phyloP scores from a whole-genome alignment of 106 monocot genomes.

The Alisma plantagoaquatica region DNA sequence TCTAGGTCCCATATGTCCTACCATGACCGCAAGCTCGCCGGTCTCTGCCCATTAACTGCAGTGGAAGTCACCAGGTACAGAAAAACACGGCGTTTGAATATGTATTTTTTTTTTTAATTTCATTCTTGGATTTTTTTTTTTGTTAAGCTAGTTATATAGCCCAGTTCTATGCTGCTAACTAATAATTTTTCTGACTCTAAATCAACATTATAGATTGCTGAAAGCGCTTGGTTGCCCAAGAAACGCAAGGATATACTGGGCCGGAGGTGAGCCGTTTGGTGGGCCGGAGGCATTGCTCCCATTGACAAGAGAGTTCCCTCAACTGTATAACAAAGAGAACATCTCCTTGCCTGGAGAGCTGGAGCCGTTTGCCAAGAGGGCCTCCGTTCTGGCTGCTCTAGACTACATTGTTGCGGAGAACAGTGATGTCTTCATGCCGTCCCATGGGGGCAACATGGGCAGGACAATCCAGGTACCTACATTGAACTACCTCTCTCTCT shows the following conservation, averaged over 20 bases:
- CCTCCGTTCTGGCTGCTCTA: slow-evolving; percentile 77
- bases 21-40: slow-evolving; percentile 76
- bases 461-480: slow-evolving; percentile 38
- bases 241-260: slow-evolving; percentile 76
- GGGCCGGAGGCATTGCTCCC: slow-evolving; percentile 45
- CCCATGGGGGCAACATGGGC: slow-evolving; percentile 92
- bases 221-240: slow-evolving; percentile 72
- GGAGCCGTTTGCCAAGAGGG: slow-evolving; percentile 40
- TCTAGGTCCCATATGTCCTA: slow-evolving; percentile 76
- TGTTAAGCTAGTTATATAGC: no score
- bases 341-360: slow-evolving; percentile 57
- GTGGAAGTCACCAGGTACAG: slow-evolving; percentile 61
- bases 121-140: neutral
- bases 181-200: neutral
- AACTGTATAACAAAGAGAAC: slow-evolving; percentile 66
- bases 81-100: neutral
- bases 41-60: slow-evolving; percentile 73
- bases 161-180: neutral
- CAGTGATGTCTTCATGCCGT: slow-evolving; percentile 89
- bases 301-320: slow-evolving; percentile 50
- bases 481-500: neutral
- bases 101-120: neutral
- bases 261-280: slow-evolving; percentile 83
- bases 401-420: slow-evolving; percentile 85
- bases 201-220: slow-evolving; percentile 30